phyloP scores from a whole-genome alignment of 176 grass and related monocot genomes.

The Zoysia japonica region DNA sequence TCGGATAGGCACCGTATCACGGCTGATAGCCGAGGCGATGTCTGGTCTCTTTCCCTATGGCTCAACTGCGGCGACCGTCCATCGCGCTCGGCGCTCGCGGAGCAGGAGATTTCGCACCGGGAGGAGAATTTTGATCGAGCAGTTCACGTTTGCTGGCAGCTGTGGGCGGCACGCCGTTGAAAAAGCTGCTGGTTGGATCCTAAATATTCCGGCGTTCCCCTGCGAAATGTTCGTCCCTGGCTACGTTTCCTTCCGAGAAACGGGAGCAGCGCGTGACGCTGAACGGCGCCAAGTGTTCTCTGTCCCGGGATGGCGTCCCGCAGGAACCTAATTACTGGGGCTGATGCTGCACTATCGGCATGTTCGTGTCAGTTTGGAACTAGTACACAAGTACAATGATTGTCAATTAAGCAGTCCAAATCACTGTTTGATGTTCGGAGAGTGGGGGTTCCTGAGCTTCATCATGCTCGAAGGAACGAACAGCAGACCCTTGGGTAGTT shows the following conservation, averaged over 20 bases:
- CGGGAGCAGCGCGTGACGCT: neutral
- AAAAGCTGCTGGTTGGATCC: neutral
- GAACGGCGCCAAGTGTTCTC: neutral
- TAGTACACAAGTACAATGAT: neutral
- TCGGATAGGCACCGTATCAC: conserved; percentile 10
- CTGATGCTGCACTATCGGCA: neutral
- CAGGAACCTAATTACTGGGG: neutral
- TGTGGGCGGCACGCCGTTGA: neutral
- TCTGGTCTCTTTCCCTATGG: neutral
- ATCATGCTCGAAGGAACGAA: neutral
- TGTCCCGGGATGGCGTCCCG: neutral
- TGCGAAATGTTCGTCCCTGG: neutral
- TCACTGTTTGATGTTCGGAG: neutral
- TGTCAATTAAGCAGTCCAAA: neutral
- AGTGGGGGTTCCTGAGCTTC: neutral
- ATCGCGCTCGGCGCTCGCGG: neutral
- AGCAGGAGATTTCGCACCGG: neutral
- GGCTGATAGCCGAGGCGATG: neutral
- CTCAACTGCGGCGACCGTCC: neutral
- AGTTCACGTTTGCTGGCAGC: no score
- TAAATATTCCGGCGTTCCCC: no score
- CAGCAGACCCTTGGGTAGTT: neutral
- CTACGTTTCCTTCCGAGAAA: neutral
- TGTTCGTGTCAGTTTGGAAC: neutral
- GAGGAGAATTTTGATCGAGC: no score